phyloP scores from a whole-genome alignment of 495 filamentous ascomycete species.

The Bathelium albidoporum region DNA sequence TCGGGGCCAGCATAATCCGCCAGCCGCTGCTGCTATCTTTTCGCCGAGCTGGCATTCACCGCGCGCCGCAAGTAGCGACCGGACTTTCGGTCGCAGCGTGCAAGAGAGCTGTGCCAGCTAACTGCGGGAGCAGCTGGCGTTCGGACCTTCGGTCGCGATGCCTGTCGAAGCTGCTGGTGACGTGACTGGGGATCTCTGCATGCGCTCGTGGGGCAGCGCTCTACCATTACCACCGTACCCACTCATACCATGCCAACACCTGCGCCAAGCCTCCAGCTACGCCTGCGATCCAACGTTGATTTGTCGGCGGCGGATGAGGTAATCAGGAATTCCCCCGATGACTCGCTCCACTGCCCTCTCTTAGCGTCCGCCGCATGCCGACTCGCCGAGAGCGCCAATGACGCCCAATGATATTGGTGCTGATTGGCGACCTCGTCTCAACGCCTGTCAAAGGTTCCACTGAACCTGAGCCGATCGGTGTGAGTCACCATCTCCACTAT shows the following conservation, averaged over 20 bases:
- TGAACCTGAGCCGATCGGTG: not conserved
- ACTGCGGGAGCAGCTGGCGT: too few species aligned
- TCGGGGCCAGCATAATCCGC: not conserved
- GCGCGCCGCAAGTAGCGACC: not conserved
- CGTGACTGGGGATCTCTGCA: not conserved
- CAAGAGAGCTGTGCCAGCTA: too few species aligned
- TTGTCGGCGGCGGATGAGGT: not conserved
- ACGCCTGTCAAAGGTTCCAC: not conserved
- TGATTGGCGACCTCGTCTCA: not conserved
- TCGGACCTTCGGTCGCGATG: not conserved
- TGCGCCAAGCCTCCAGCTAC: not conserved
- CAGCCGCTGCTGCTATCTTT: not conserved
- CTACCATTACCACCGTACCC: not conserved
- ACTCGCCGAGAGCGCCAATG: not conserved
- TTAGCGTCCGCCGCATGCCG: not conserved
- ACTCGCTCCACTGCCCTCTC: not conserved
- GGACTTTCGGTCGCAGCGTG: not conserved
- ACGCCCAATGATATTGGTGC: not conserved
- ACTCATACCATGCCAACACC: too few species aligned
- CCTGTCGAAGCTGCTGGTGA: not conserved
- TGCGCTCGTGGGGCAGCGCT: not conserved
- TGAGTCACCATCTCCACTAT: not conserved
- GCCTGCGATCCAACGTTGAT: too few species aligned
- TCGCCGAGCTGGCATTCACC: not conserved
- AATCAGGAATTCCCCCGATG: not conserved